A percentile compares a stretch with the other conserved stretches of the same genome.
phyloP scores from a whole-genome alignment of 2,329 filamentous ascomycete genomes.

The Coniochaeta sp. region DNA sequence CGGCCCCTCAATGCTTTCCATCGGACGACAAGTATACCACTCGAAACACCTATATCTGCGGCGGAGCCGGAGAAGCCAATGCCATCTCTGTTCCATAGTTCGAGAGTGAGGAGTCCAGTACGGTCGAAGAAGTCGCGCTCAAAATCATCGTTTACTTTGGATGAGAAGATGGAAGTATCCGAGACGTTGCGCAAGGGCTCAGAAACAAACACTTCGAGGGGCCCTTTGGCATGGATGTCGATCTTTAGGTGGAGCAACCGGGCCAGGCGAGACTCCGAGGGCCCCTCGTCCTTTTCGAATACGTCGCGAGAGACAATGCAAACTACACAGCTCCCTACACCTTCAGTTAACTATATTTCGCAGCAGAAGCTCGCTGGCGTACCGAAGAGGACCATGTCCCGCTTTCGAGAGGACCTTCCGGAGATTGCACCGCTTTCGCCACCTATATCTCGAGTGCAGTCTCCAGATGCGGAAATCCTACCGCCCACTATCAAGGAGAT shows the following conservation, averaged over 20 bases:
- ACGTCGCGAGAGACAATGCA: conserved; percentile 81
- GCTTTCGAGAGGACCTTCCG: conserved; percentile 86
- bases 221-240: conserved; percentile 55
- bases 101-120: conserved; percentile 28
- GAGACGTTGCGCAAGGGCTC: conserved; percentile 46
- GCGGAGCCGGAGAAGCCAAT: conserved; percentile 10
- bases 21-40: conserved; percentile 40
- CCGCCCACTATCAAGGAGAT: conserved; percentile 19
- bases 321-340: conserved; percentile 31
- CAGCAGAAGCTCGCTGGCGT: conserved; percentile 31
- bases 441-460: conserved; percentile 72
- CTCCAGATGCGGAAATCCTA: conserved; percentile 54
- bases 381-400: conserved; percentile 77
- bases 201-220: conserved; percentile 39
- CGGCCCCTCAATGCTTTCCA: conserved; percentile 34
- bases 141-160: conserved; percentile 38
- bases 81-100: conserved; percentile 20
- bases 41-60: conserved; percentile 15
- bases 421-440: conserved; percentile 74
- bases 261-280: conserved; percentile 45
- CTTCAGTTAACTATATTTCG: conserved; percentile 22
- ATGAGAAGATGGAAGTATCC: conserved; percentile 37
- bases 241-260: conserved; percentile 66
- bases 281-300: conserved; percentile 79
- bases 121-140: conserved; percentile 40